phyloP scores from a whole-genome alignment of 2,329 filamentous ascomycete genomes.

The Cryphonectria parasitica region DNA sequence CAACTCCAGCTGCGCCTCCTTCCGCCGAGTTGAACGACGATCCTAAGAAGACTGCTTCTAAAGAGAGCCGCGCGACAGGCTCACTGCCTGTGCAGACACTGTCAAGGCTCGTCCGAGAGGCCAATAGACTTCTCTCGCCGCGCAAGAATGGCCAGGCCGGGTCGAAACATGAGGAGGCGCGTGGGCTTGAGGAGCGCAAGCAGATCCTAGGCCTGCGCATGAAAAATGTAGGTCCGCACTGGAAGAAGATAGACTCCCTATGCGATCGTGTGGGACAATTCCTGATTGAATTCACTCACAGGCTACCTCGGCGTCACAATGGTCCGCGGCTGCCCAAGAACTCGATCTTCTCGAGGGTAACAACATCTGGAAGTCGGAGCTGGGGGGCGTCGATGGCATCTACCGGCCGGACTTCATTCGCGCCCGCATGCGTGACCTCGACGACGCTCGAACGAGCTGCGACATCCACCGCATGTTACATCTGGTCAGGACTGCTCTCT shows the following conservation, averaged over 20 bases:
- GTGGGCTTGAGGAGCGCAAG: slow-evolving; percentile 59
- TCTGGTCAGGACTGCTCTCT: slow-evolving; percentile 77
- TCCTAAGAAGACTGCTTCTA: slow-evolving; percentile 1
- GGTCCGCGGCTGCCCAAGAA: slow-evolving; percentile 75
- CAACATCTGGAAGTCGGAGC: slow-evolving; percentile 76
- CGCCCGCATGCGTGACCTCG: slow-evolving; percentile 71
- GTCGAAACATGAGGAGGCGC: slow-evolving; percentile 52
- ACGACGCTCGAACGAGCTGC: slow-evolving; percentile 71
- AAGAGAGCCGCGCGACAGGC: slow-evolving; percentile 15
- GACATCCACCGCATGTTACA: slow-evolving; percentile 80
- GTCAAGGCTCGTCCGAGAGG: slow-evolving; percentile 35
- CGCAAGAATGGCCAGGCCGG: slow-evolving; percentile 58
- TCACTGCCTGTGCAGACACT: slow-evolving; percentile 28
- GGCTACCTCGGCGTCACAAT: slow-evolving; percentile 72
- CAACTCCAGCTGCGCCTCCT: background rate
- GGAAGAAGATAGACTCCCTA: background rate
- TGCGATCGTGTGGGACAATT: slow-evolving; percentile 25
- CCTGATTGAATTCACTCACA: slow-evolving; percentile 38
- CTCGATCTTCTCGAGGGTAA: slow-evolving; percentile 81
- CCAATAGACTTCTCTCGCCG: slow-evolving; percentile 48
- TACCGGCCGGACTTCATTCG: slow-evolving; percentile 74
- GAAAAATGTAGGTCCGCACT: slow-evolving; percentile 59
- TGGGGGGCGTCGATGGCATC: slow-evolving; percentile 54
- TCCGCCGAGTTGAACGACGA: slow-evolving; percentile 6
- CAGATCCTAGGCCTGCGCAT: slow-evolving; percentile 67